A percentile compares a stretch with the other conserved stretches of the same genome.
Evolutionary conservation across 2,329 filamentous ascomycete species (phyloP).

Genomic region (Graphilbum fragrans): DNA sequence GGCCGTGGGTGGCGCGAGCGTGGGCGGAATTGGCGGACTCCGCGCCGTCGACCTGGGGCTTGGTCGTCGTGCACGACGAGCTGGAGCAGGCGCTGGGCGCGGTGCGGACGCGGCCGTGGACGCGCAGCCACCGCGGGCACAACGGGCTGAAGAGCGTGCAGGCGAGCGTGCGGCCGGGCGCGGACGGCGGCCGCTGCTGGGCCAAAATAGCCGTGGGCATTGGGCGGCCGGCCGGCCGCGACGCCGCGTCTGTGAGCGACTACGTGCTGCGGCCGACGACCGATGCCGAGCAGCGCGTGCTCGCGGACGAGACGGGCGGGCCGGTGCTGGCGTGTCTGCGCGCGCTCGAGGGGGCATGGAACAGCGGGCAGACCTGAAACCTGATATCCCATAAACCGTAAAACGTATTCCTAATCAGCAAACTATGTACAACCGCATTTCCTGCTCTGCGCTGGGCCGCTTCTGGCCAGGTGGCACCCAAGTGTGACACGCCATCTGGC

Average conservation of each 20-base stretch:
- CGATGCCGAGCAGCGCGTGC: slow-evolving; percentile 30
- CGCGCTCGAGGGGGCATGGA: slow-evolving; percentile 29
- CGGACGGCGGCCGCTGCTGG: slow-evolving; percentile 23
- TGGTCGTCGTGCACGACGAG: slow-evolving; percentile 85
- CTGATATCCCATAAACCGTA: too few species aligned
- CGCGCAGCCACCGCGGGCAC: slow-evolving; percentile 55
- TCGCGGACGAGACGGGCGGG: slow-evolving; percentile 40
- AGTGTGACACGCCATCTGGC: too few species aligned
- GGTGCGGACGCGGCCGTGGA: slow-evolving; percentile 52
- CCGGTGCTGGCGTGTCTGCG: slow-evolving; percentile 37
- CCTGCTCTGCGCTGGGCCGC: too few species aligned
- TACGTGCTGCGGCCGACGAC: slow-evolving; percentile 68
- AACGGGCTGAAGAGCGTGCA: slow-evolving; percentile 63
- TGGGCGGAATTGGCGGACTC: slow-evolving; percentile 41
- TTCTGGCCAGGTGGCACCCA: too few species aligned
- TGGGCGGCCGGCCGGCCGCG: slow-evolving; percentile 63
- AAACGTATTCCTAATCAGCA: too few species aligned
- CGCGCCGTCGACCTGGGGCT: slow-evolving; percentile 10
- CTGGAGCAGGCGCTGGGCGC: slow-evolving; percentile 61
- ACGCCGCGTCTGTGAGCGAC: slow-evolving; percentile 52
- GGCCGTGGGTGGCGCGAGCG: slow-evolving; percentile 53
- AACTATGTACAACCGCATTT: too few species aligned
- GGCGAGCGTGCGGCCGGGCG: slow-evolving; percentile 28
- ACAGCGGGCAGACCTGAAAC: slow-evolving; percentile 2
- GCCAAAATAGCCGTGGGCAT: slow-evolving; percentile 71